Percentiles rank a stretch among this genome's conserved stretches.
phyloP scores from a whole-genome alignment of 2,329 filamentous ascomycete genomes.

The Neocatenulostroma microsporum region DNA sequence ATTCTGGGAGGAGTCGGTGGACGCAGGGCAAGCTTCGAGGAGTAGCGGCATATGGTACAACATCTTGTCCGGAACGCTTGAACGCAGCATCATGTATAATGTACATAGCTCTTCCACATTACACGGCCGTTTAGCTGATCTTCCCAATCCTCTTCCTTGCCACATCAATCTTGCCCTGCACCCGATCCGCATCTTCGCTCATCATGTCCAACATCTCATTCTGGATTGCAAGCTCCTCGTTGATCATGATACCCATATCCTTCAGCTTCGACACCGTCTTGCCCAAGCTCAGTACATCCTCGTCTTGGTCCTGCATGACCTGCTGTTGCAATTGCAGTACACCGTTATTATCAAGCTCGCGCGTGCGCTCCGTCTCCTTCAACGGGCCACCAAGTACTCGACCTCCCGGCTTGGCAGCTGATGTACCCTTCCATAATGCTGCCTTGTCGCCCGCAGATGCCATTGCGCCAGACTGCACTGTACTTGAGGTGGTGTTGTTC shows the following conservation, averaged over 20 bases:
- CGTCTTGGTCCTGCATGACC: constrained; percentile 67
- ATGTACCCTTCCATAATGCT: constrained; percentile 27
- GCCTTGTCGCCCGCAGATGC: constrained; percentile 30
- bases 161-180: constrained; percentile 62
- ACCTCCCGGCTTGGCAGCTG: constrained; percentile 38
- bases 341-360: constrained; percentile 68
- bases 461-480: constrained; percentile 22
- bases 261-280: constrained; percentile 64
- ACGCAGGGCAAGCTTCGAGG: too few species aligned
- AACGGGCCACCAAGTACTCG: constrained; percentile 65
- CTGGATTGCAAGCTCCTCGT: constrained; percentile 64
- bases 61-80: too few species aligned
- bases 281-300: constrained; percentile 60
- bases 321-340: constrained; percentile 66
- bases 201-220: constrained; percentile 61
- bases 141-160: constrained; percentile 65
- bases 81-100: too few species aligned
- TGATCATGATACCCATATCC: constrained; percentile 70
- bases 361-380: constrained; percentile 64
- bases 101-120: too few species aligned
- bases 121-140: constrained; percentile 47
- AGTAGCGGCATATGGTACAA: too few species aligned
- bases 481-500: constrained; percentile 20
- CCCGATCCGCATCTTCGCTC: constrained; percentile 57
- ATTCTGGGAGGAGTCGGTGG: too few species aligned